Percentiles rank a stretch among this genome's conserved stretches.
Evolutionary conservation across 306 rosid genomes (phyloP).

Genomic region (barrel medic (Medicago truncatula)): DNA sequence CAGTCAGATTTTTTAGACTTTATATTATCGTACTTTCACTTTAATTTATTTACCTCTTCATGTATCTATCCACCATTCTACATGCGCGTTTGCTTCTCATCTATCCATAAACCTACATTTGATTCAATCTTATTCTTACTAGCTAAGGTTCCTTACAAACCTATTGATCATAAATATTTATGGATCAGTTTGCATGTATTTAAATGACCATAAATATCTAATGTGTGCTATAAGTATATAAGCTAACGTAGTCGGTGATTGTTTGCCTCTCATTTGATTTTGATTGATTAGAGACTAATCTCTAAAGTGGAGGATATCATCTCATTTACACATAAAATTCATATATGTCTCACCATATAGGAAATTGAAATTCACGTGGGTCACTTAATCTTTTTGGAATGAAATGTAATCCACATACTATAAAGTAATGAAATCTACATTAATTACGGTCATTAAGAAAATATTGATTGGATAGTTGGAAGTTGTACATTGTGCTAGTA

Average conservation of each 20-base stretch:
- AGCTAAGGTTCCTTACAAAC: slow-evolving; percentile 8
- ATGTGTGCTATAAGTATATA: too few relatives aligned
- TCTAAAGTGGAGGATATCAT: too few relatives aligned
- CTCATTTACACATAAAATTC: not conserved
- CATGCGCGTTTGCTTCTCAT: not conserved
- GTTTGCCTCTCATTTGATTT: not conserved
- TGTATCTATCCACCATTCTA: not conserved
- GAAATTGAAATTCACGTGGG: not conserved
- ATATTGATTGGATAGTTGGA: too few relatives aligned
- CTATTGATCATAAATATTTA: not conserved
- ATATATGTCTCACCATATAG: not conserved
- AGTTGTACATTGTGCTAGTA: too few relatives aligned
- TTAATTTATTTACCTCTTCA: slow-evolving; percentile 9
- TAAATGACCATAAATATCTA: not conserved
- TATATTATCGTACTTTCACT: slow-evolving; percentile 2
- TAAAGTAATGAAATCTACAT: not conserved
- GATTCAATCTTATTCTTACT: not conserved
- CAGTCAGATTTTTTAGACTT: not conserved
- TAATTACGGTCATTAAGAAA: not conserved
- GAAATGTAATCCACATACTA: not conserved
- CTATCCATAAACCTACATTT: not conserved
- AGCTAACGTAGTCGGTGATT: not conserved
- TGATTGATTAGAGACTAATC: too few relatives aligned
- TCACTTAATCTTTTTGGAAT: too few relatives aligned
- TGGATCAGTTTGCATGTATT: not conserved